phyloP scores from a whole-genome alignment of 1,284 basidiomycete species.

The Ceratorhiza oryzae-sativae region DNA sequence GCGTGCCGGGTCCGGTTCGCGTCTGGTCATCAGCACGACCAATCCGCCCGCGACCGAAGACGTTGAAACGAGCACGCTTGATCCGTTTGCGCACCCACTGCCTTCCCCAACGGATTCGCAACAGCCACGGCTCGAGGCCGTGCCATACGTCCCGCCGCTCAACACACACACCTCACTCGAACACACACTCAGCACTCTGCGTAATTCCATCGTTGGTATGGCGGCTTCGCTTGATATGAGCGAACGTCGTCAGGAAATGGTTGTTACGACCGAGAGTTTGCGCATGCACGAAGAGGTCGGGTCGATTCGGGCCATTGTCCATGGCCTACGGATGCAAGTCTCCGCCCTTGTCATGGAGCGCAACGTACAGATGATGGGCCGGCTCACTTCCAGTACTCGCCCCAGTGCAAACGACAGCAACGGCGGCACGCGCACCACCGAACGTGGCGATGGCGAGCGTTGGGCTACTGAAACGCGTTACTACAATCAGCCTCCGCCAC shows the following conservation, averaged over 20 bases:
- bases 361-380: conserved; percentile 62
- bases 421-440: neutral
- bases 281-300: conserved; percentile 79
- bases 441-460: conserved; percentile 20
- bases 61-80: conserved; percentile 6
- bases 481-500: conserved; percentile 43
- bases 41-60: neutral
- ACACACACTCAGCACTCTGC: conserved; percentile 64
- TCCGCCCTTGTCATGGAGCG: conserved; percentile 68
- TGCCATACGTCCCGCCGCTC: conserved; percentile 61
- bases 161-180: conserved; percentile 67
- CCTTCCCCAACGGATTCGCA: conserved; percentile 18
- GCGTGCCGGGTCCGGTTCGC: conserved; percentile 21
- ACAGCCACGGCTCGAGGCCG: conserved; percentile 28
- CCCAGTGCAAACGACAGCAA: conserved; percentile 18
- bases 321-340: conserved; percentile 83
- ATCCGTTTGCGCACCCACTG: conserved; percentile 39
- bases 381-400: conserved; percentile 41
- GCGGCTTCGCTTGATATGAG: conserved; percentile 68
- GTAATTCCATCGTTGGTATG: conserved; percentile 66
- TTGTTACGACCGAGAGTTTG: conserved; percentile 72
- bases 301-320: conserved; percentile 72
- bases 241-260: conserved; percentile 67
- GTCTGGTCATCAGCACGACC: conserved; percentile 5
- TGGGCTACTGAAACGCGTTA: conserved; percentile 42